Base-by-base conservation (phyloP, 306 rosid genomes). In the Dalbergia cochinchinensis region DNA sequence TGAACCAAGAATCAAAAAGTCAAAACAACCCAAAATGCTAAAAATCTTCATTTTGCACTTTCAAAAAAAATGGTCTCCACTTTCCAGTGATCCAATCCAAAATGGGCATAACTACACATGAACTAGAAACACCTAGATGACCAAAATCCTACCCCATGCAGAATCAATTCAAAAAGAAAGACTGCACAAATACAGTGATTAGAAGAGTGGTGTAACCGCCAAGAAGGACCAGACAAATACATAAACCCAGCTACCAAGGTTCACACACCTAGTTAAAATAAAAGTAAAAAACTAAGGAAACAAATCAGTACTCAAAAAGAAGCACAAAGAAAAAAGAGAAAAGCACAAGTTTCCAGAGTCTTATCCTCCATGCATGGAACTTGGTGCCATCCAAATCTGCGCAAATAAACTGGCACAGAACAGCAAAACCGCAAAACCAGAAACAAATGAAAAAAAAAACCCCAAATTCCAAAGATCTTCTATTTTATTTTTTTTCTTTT, bases 281-380 rank as follows among this genome's bases (percentile, higher is more conserved):
- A 37, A 59, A 26, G 19, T 44, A 16, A 7, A 12, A 18, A 1
- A 26, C 22, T 5, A 13, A 4, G 5, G 54, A 12, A 53, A 57
- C 73, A 63, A 19, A 63, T 51, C 45, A 42, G 11, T 18, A 55
- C 37, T 47, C 16, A 48, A 8, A 8, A 8, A 35, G 54, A 80
- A 65, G 50, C 42, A 73, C 35, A 18, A 67, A 10, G 42, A 66
- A 61, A 34, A 54, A 44, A 70, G 37, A 18, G 0, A 19, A 33
- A 76, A 72, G 37, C 83, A 64, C 53, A 68, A 50, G 34, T 62
- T 55, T 58, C 68, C 73, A 82, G 55, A 74, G 63, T 45, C 34
- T 16, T 34, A 54, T 61, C 51, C 55, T 61, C 53, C 59, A 78
- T 63, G 42, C 73, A 54, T 45, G 82, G 65, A 79, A 37, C 62